Evolutionary conservation across 192 early-diverging fungal species (phyloP).

Genomic region (Gonapodya prolifera): DNA sequence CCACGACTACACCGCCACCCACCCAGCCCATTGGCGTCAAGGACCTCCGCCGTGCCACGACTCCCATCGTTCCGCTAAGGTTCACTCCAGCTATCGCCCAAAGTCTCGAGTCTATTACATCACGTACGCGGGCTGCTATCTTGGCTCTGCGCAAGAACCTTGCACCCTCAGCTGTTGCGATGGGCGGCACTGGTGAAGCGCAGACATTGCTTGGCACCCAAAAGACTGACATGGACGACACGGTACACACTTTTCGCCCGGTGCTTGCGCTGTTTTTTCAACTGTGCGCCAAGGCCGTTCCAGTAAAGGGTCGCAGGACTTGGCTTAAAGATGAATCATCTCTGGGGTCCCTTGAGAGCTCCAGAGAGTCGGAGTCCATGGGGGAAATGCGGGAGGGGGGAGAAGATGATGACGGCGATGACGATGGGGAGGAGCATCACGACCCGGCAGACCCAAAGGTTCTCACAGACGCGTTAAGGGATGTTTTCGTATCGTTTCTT

Average conservation of each 20-base stretch:
- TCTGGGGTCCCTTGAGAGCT: background rate
- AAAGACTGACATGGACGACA: background rate
- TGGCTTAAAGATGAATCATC: background rate
- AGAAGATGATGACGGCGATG: background rate
- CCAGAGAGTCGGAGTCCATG: background rate
- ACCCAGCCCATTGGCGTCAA: background rate
- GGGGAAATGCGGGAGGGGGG: background rate
- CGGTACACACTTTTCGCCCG: background rate
- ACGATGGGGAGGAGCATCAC: background rate
- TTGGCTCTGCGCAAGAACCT: background rate
- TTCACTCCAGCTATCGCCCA: background rate
- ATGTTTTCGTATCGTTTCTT: background rate
- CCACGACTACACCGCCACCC: background rate
- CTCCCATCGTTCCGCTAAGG: background rate
- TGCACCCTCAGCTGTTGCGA: too few relatives aligned
- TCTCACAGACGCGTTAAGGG: background rate
- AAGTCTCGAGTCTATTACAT: background rate
- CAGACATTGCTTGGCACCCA: too few relatives aligned
- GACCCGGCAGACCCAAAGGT: background rate
- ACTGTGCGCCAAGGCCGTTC: background rate
- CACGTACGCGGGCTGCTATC: background rate
- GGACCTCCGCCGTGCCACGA: background rate
- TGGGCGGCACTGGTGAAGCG: background rate
- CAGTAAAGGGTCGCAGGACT: background rate
- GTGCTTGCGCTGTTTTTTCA: background rate